Percentiles rank a stretch among this genome's conserved stretches.
phyloP scores from a whole-genome alignment of 192 early-diverging fungal species.

The Gigaspora rosea region DNA sequence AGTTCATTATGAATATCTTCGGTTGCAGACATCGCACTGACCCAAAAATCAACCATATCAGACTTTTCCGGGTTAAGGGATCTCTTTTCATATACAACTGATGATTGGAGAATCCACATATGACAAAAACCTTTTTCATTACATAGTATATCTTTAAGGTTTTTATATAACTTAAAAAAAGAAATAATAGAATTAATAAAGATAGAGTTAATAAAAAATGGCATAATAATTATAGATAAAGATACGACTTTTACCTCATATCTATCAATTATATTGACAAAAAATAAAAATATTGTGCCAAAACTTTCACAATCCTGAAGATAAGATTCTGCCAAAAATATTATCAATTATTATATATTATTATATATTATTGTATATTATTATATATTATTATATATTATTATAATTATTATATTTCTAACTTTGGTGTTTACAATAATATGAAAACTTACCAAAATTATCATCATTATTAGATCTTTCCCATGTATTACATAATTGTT shows the following conservation, averaged over 20 bases:
- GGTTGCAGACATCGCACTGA: not conserved
- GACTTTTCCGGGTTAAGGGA: not conserved
- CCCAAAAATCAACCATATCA: not conserved
- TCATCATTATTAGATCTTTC: not conserved
- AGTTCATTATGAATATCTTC: constrained; percentile 7
- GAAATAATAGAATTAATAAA: not conserved
- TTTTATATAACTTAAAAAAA: constrained; percentile 27
- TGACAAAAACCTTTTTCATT: constrained; percentile 24
- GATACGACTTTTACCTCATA: constrained; percentile 11
- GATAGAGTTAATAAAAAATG: not conserved
- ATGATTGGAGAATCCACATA: constrained; percentile 17
- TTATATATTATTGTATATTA: not conserved
- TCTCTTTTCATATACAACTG: not conserved
- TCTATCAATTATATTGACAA: constrained; percentile 1
- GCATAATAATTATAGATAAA: not conserved
- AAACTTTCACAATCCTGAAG: constrained; percentile 28
- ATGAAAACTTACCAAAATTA: not conserved
- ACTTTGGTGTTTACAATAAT: too few relatives aligned
- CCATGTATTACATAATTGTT: constrained; percentile 28
- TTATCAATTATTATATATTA: not conserved
- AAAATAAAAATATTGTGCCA: constrained; percentile 16
- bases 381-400: not conserved
- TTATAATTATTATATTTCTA: not conserved
- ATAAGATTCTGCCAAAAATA: constrained; percentile 8
- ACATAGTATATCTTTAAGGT: constrained; percentile 17